Evolutionary conservation across 805 yeast genomes (phyloP).

Genomic region (Wickerhamomyces bovis): DNA sequence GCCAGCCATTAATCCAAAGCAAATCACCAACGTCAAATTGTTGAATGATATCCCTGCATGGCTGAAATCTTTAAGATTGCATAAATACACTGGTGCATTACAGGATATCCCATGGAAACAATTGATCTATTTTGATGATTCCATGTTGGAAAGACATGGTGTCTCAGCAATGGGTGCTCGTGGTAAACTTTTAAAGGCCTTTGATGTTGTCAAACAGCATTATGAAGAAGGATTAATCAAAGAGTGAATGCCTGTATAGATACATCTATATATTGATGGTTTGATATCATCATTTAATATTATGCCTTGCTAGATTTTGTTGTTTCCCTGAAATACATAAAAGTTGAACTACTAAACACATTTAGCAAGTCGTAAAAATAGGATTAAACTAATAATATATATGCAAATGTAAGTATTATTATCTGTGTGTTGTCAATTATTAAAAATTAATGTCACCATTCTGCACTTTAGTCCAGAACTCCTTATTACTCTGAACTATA

Average conservation of each 20-base stretch:
- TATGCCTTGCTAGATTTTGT: not conserved
- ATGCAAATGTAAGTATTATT: not conserved
- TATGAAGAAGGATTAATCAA: constrained; percentile 35
- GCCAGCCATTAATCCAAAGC: constrained; percentile 43
- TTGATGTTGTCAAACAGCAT: constrained; percentile 68
- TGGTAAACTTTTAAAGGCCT: constrained; percentile 86
- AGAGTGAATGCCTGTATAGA: constrained; percentile 3
- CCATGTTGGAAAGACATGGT: constrained; percentile 67
- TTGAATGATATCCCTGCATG: constrained; percentile 83
- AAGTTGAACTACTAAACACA: not conserved
- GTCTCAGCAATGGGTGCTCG: constrained; percentile 95
- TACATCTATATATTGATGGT: not conserved
- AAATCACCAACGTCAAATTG: constrained; percentile 45
- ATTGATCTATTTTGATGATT: constrained; percentile 65
- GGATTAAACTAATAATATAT: too few species aligned
- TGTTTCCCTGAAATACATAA: not conserved
- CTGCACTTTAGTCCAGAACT: constrained; percentile 3
- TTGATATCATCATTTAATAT: not conserved
- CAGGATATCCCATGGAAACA: constrained; percentile 74
- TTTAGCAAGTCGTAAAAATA: too few species aligned
- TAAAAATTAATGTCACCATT: not conserved
- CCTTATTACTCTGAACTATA: constrained; percentile 30
- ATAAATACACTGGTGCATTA: constrained; percentile 86
- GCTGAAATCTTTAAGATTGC: constrained; percentile 84
- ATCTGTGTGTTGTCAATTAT: too few species aligned